Conservation (phyloP, 352 stramenopile genomes). For the Phytophthora cryptogea region DNA sequence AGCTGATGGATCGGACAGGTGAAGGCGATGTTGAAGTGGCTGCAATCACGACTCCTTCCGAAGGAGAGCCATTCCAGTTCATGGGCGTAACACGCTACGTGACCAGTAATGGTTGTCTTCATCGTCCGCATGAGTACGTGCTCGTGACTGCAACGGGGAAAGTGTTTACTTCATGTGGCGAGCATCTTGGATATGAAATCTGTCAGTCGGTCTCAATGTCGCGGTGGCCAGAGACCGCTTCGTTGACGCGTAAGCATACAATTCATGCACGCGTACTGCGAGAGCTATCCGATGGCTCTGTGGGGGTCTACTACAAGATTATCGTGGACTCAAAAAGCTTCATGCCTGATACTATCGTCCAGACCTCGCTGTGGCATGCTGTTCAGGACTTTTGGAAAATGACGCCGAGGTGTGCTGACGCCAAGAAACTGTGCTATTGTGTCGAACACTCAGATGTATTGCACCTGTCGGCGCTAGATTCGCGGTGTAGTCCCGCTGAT, state of each 20-base stretch:
- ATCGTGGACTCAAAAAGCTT: conserved; percentile 24
- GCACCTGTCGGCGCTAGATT: conserved; percentile 3
- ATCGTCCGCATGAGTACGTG: conserved; percentile 22
- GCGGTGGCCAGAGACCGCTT: conserved; percentile 11
- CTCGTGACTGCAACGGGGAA: conserved; percentile 14
- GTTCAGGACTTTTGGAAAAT: conserved; percentile 22
- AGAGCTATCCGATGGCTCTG: conserved; percentile 18
- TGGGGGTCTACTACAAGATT: conserved; percentile 25
- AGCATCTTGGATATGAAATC: conserved; percentile 27
- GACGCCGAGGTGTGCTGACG: conserved; percentile 14
- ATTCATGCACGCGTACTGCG: conserved; percentile 23
- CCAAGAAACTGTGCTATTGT: conserved; percentile 27
- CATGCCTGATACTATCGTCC: conserved; percentile 13
- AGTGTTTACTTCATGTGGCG: conserved; percentile 18
- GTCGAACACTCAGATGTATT: conserved; percentile 11
- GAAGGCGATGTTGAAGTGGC: conserved; percentile 19
- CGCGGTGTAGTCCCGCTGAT: not conserved
- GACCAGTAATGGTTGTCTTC: conserved; percentile 6
- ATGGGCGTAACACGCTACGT: conserved; percentile 16
- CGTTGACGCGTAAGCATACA: conserved; percentile 2
- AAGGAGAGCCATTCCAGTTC: conserved; percentile 20
- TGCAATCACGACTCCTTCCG: conserved; percentile 2
- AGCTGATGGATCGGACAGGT: conserved; percentile 12
- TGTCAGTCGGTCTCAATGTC: conserved; percentile 17
- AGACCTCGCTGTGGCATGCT: conserved; percentile 11